These are phyloP conservation scores for Aspergillus panamensis DNA, from an alignment of 495 filamentous ascomycete genomes.

Conservation along the genomic window DNA sequence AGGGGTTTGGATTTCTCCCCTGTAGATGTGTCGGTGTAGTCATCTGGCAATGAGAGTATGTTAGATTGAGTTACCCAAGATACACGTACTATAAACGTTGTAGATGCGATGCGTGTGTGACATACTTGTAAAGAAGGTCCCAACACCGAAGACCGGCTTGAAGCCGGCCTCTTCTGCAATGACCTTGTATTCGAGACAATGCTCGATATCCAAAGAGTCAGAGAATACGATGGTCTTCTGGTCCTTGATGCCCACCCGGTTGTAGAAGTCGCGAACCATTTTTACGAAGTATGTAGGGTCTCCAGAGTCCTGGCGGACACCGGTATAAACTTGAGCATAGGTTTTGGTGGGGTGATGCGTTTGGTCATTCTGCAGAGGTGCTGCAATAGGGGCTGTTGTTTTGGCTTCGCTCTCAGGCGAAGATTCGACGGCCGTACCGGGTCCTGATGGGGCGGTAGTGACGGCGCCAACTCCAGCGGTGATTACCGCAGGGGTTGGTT, in stretches of 20 bases:
- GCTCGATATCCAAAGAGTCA: slow-evolving; percentile 87
- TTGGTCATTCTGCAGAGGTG: slow-evolving; percentile 19
- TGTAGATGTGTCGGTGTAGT: slow-evolving; percentile 65
- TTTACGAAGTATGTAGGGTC: slow-evolving; percentile 81
- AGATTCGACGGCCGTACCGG: slow-evolving; percentile 27
- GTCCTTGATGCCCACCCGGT: slow-evolving; percentile 66
- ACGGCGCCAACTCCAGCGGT: no score
- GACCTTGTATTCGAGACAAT: slow-evolving; percentile 83
- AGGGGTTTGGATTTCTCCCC: slow-evolving; percentile 85
- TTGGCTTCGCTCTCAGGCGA: slow-evolving; percentile 28
- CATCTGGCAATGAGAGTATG: slow-evolving; percentile 48
- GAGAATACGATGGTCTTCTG: slow-evolving; percentile 97
- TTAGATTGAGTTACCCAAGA: neutral
- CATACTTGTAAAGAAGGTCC: slow-evolving; percentile 87
- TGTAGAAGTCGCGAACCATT: slow-evolving; percentile 83
- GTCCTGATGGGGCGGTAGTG: slow-evolving; percentile 33
- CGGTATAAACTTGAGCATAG: slow-evolving; percentile 83
- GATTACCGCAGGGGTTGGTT: slow-evolving; percentile 51
- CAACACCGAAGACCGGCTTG: slow-evolving; percentile 82
- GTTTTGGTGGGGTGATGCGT: slow-evolving; percentile 36
- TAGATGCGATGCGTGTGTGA: neutral
- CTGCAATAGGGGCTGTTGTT: slow-evolving; percentile 28
- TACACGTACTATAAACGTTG: neutral
- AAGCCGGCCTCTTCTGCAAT: slow-evolving; percentile 78
- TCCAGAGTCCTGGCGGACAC: slow-evolving; percentile 92